Base-by-base conservation (phyloP, 2,329 filamentous ascomycete species). In the Torrubiella hemipterigena region DNA sequence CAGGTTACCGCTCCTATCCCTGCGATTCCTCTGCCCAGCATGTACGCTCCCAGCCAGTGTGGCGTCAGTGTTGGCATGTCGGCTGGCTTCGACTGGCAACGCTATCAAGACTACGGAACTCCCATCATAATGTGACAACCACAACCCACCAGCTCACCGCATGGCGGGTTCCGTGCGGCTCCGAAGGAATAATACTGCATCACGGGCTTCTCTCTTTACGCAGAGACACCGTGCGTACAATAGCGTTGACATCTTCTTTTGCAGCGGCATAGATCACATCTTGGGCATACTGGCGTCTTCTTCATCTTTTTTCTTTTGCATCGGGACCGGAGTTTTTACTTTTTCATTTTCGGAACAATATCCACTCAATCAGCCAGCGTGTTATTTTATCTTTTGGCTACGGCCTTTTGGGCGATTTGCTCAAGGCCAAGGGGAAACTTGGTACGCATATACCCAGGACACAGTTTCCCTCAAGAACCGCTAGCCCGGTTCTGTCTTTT, bases 91-190 rank as follows among this genome's bases (percentile, higher is more conserved):
- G 83, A 81, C 45, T 94, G 85, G 83, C 84, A 83, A 55, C 70
- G 81, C 45, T 85, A 81, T 54, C 81, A 82, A 50, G 83, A 89
- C 56, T 93, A 87, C 55, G 71, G 31, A 21, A 37, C 83, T 44
- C 78, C 83, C 40, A 86, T 80, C 43, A 93, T 93, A 67, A 95
- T 81, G 82, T 67, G 72, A 73, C 59, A 67, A 73, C 49, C 58
- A 52, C 51, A 59, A 41, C 55, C 52, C 50, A 53, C 58, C 51
- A 56, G 54, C 31, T 33, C 35, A 31, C 26, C 27, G 5, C 23
- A 18, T 49, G 55, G 61, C 48, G 56, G 54, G 48, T 61, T 60
- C 49, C 59, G 62, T 45, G 57, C 57, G 50, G 60, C 60, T 45
- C 66, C 63, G 42, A 63, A 60, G 47, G 58, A 58, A 45, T 58